phyloP scores from a whole-genome alignment of 225 moss, liverwort and hornwort species.

The Marchantia polymorpha region DNA sequence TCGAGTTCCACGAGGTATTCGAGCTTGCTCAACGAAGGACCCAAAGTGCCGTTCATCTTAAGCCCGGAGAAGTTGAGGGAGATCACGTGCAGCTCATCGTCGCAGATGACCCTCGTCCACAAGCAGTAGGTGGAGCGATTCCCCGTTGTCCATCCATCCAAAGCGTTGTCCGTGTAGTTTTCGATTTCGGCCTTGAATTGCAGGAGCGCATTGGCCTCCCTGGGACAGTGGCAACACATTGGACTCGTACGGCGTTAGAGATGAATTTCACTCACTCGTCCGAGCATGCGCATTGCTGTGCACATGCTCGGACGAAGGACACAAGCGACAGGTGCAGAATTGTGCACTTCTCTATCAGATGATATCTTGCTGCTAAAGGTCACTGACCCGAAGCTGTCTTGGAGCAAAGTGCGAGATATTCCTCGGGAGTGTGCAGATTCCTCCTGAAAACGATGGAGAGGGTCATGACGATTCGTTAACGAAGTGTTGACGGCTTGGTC shows the following conservation, averaged over 20 bases:
- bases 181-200: not conserved
- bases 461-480: too few species aligned
- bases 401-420: not conserved
- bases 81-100: not conserved
- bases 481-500: too few species aligned
- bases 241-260: not conserved
- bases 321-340: not conserved
- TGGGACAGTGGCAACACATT: not conserved
- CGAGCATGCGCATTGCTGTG: too few species aligned
- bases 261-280: not conserved
- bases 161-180: not conserved
- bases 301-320: too few species aligned
- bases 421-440: not conserved
- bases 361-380: not conserved
- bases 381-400: not conserved
- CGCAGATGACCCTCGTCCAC: slow-evolving; percentile 9
- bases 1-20: not conserved
- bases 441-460: too few species aligned
- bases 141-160: slow-evolving; percentile 6
- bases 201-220: slow-evolving; percentile 6
- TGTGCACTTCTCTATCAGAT: not conserved
- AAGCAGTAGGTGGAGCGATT: not conserved
- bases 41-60: not conserved
- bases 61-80: not conserved
- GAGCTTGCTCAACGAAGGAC: not conserved